Evolutionary conservation across 2,329 filamentous ascomycete species (phyloP).

Genomic region (Thelonectria discophora): DNA sequence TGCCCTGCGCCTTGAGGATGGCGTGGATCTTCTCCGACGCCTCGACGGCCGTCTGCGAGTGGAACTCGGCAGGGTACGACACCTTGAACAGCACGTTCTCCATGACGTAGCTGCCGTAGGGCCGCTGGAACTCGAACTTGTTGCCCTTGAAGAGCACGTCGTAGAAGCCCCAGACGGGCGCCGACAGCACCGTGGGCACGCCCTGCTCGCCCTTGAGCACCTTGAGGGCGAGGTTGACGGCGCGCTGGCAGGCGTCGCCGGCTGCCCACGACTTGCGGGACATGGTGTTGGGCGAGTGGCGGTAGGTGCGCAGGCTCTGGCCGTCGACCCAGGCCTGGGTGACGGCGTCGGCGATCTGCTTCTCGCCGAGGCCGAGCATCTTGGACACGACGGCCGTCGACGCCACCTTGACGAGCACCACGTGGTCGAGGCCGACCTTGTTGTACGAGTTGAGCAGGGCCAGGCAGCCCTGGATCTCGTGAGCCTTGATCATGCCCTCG

Average conservation of each 20-base stretch:
- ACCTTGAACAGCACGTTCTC: constrained; percentile 99
- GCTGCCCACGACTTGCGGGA: constrained; percentile 99
- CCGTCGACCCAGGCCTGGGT: constrained; percentile 98
- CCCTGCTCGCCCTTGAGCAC: constrained; percentile 91
- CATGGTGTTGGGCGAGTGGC: constrained; percentile 99
- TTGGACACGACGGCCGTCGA: constrained; percentile 93
- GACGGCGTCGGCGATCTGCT: constrained; percentile 93
- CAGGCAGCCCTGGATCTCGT: constrained; percentile 97
- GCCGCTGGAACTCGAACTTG: constrained; percentile 94
- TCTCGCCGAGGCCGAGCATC: constrained; percentile 89
- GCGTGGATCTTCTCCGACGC: constrained; percentile 88
- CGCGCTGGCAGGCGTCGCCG: constrained; percentile 95
- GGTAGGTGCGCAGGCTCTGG: constrained; percentile 94
- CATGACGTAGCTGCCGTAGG: constrained; percentile 99
- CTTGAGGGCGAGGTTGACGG: constrained; percentile 90
- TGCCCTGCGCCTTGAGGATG: constrained; percentile 83
- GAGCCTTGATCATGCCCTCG: constrained; percentile 98
- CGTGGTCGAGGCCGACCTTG: constrained; percentile 97
- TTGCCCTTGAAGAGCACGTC: constrained; percentile 97
- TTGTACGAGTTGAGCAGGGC: constrained; percentile 98
- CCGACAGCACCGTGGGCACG: constrained; percentile 90
- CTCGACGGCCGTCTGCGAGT: constrained; percentile 98
- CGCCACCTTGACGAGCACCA: constrained; percentile 97
- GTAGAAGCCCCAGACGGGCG: constrained; percentile 97
- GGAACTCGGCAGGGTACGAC: constrained; percentile 97